A percentile compares a stretch with the other conserved stretches of the same genome.
phyloP scores from a whole-genome alignment of 169 alveolate species.

The Toxoplasma gondii region DNA sequence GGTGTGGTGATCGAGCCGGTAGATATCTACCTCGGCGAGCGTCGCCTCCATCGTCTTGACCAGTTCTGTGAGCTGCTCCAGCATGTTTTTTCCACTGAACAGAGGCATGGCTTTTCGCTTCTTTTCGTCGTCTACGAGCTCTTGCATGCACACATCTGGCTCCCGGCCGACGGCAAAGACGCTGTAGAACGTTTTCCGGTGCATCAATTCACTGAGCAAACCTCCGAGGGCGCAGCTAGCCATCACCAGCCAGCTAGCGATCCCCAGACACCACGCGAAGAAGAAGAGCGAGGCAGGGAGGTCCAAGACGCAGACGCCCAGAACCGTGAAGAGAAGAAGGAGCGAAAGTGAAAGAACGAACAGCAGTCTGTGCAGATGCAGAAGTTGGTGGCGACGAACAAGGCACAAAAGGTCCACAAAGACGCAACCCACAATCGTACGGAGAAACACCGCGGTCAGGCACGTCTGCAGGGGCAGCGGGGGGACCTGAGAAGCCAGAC shows the following conservation, averaged over 20 bases:
- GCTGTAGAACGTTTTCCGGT: constrained; percentile 48
- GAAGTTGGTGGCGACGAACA: constrained; percentile 41
- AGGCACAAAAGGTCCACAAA: constrained; percentile 41
- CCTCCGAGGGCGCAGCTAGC: constrained; percentile 40
- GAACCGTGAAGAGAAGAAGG: constrained; percentile 45
- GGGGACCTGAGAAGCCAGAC: not conserved
- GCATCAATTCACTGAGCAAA: constrained; percentile 49
- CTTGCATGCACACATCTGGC: not conserved
- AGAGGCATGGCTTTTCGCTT: constrained; percentile 21
- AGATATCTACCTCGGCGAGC: constrained; percentile 20
- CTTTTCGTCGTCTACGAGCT: not conserved
- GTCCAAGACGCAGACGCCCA: constrained; percentile 15
- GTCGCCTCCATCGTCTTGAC: constrained; percentile 50
- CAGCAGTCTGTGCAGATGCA: constrained; percentile 47
- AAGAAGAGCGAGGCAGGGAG: constrained; percentile 35
- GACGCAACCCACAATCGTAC: constrained; percentile 55
- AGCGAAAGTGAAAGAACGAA: constrained; percentile 29
- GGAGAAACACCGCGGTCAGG: constrained; percentile 34
- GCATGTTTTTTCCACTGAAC: constrained; percentile 46
- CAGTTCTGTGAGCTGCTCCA: constrained; percentile 62
- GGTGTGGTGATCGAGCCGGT: not conserved
- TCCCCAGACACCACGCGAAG: constrained; percentile 57
- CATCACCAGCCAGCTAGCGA: constrained; percentile 43
- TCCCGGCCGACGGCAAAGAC: not conserved
- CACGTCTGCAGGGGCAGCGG: not conserved